Conservation (phyloP, 2,329 filamentous ascomycete species). For the Pestalotiopsis sp. region DNA sequence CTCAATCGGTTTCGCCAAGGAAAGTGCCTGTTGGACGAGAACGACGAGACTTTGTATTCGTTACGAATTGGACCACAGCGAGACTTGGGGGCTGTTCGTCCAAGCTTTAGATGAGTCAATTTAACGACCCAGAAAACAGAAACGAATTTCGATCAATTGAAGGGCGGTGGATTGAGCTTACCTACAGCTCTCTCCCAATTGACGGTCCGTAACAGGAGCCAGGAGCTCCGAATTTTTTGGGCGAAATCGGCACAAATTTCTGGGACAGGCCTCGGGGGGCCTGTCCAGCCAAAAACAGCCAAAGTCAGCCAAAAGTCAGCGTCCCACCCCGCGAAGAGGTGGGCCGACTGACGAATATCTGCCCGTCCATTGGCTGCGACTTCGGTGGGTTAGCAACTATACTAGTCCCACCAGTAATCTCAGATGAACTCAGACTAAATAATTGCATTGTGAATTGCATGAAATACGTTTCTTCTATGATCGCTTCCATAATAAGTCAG, state of each 20-base stretch:
- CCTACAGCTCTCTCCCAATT: not conserved
- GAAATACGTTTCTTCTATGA: too few species aligned
- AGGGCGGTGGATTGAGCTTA: not conserved
- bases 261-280: not conserved
- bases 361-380: slow-evolving; percentile 10
- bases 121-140: not conserved
- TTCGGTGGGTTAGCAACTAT: not conserved
- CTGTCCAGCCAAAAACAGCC: too few species aligned
- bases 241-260: slow-evolving; percentile 13
- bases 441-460: not conserved
- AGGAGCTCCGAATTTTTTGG: slow-evolving; percentile 9
- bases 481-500: too few species aligned
- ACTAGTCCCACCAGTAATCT: not conserved
- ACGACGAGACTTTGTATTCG: not conserved
- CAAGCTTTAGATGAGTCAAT: slow-evolving; percentile 6
- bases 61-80: not conserved
- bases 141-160: not conserved
- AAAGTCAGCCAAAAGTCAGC: slow-evolving; percentile 3
- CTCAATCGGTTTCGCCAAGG: not conserved
- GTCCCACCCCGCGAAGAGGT: slow-evolving; percentile 9
- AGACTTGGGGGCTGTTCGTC: not conserved
- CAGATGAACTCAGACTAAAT: not conserved
- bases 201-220: not conserved
- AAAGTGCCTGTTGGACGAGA: not conserved
- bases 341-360: slow-evolving; percentile 8